Evolutionary conservation across 345 rosid genomes (phyloP).

Genomic region (Brassica carinata): DNA sequence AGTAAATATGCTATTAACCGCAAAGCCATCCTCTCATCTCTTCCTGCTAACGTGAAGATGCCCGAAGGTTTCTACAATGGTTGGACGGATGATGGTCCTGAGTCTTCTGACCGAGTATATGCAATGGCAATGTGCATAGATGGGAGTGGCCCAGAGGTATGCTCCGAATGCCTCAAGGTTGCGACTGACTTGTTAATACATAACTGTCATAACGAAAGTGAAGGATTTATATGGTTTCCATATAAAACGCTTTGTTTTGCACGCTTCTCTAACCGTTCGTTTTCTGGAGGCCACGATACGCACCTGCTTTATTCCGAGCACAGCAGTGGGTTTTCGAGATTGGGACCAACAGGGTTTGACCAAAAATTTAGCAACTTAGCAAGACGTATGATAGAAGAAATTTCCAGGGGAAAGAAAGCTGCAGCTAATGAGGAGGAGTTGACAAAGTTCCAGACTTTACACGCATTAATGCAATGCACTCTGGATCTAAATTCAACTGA

Average conservation of each 20-base stretch:
- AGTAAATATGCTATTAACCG: not conserved
- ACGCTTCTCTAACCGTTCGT: slow-evolving; percentile 14
- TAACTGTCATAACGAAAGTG: slow-evolving; percentile 31
- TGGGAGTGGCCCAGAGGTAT: not conserved
- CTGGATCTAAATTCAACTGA: not conserved
- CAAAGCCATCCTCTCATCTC: not conserved
- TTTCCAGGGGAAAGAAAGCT: not conserved
- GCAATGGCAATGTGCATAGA: slow-evolving; percentile 26
- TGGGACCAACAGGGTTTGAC: not conserved
- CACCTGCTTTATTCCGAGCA: not conserved
- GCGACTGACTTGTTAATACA: not conserved
- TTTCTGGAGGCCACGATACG: not conserved
- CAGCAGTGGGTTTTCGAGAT: not conserved
- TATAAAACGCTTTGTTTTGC: slow-evolving; percentile 22
- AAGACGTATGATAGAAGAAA: not conserved
- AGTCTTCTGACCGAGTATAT: not conserved
- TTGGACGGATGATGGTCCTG: not conserved
- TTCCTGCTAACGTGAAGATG: not conserved
- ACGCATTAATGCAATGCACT: not conserved
- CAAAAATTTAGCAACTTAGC: not conserved
- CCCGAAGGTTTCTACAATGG: slow-evolving; percentile 15
- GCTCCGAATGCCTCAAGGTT: not conserved
- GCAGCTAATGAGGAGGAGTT: not conserved
- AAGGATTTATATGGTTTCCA: slow-evolving; percentile 14
- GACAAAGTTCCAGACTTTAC: not conserved